Base-by-base conservation (phyloP, 2,329 filamentous ascomycete species). In the Arachnomyces sp. region DNA sequence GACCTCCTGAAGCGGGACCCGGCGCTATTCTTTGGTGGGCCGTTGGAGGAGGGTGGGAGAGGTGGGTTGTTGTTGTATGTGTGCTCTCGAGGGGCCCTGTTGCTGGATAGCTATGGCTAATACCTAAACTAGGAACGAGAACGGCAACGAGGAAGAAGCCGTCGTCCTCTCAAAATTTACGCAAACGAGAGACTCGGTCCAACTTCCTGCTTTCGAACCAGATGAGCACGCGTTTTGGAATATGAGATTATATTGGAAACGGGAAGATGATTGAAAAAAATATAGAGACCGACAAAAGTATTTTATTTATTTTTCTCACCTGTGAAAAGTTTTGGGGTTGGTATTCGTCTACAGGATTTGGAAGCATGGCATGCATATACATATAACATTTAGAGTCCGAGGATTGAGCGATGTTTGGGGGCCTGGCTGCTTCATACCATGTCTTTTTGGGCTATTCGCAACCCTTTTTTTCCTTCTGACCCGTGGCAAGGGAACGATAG, bases 11-110 rank as follows among this genome's bases (percentile, higher is more conserved):
- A 61, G 2, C 52, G 57, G 0, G 47, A 58, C 1, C 79, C 80
- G 0, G 67, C 62, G 0, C 50, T 81, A 2, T 74, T 79, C 9
- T 66, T 84, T 11, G 80, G 79, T 0, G 80, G 57, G 0, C 60
- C 62, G 4, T 45, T 66, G 38, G 60, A 66, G 17, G 31, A 20
- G 36, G 16, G 15, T 34, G 29, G 17, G 14, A 28, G 16, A 15
- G 16, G 29, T n/a, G n/a, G n/a, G n/a, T n/a, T n/a, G n/a, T n/a
- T n/a, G n/a, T n/a, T n/a, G n/a, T n/a, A n/a, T n/a, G n/a, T n/a
- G n/a, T n/a, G n/a, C n/a, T n/a, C n/a, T n/a, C n/a, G n/a, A n/a
- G n/a, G n/a, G n/a, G n/a, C n/a, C n/a, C n/a, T n/a, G n/a, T n/a
- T n/a, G n/a, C n/a, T 15, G 12, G 14, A 40, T 33, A 38, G 11